Conservation (phyloP, 1,284 basidiomycete species). For the Cystobasidium slooffiae region DNA sequence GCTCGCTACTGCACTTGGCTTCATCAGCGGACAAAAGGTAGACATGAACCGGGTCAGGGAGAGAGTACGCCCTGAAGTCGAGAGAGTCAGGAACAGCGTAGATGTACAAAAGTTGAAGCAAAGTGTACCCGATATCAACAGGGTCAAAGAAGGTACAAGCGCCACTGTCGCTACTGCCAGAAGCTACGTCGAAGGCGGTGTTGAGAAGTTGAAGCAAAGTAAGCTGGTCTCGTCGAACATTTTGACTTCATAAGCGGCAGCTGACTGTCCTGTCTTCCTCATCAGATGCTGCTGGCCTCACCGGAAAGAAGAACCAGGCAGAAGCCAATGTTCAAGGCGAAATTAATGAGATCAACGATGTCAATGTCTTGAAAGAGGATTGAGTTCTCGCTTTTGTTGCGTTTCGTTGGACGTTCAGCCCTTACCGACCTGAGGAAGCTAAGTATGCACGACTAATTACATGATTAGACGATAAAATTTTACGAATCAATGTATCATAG, state of each 20-base stretch:
- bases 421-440: too few relatives aligned
- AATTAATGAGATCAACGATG: neutral
- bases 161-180: too few relatives aligned
- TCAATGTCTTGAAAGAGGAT: neutral
- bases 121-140: conserved; percentile 11
- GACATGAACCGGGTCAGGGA: conserved; percentile 9
- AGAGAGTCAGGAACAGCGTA: conserved; percentile 7
- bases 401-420: neutral
- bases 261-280: neutral
- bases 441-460: too few relatives aligned
- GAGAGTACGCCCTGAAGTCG: neutral
- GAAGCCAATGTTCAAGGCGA: neutral
- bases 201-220: conserved; percentile 1
- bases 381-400: neutral
- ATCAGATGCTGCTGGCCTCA: neutral
- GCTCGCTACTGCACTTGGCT: conserved; percentile 4
- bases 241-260: neutral
- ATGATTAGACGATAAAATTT: too few relatives aligned
- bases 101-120: conserved; percentile 10
- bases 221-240: neutral
- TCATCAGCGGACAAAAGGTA: conserved; percentile 5
- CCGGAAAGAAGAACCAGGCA: neutral
- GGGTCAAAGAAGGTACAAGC: conserved; percentile 3
- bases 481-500: too few relatives aligned
- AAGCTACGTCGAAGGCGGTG: too few relatives aligned